Evolutionary conservation across 192 early-diverging fungal species (phyloP).

Genomic region (Rhizoclosmatium globosum): DNA sequence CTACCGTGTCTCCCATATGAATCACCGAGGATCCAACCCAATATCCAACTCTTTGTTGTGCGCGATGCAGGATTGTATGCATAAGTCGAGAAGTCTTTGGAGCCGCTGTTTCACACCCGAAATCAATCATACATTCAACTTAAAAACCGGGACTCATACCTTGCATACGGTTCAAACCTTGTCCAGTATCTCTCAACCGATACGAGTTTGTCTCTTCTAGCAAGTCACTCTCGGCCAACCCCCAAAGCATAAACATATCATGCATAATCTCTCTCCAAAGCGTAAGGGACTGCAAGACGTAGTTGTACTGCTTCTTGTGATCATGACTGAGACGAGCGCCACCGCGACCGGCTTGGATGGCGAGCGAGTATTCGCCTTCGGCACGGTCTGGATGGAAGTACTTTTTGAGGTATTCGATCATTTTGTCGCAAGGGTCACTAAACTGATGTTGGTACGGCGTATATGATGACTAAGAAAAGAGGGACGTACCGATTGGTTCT

Average conservation of each 20-base stretch:
- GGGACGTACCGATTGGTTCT: slow-evolving; percentile 52
- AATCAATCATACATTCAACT: not conserved
- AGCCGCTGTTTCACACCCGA: slow-evolving; percentile 63
- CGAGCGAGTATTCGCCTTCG: slow-evolving; percentile 76
- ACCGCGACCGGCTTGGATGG: slow-evolving; percentile 81
- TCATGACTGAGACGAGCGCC: slow-evolving; percentile 92
- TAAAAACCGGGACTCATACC: slow-evolving; percentile 34
- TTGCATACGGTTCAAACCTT: slow-evolving; percentile 96
- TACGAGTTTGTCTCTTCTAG: slow-evolving; percentile 79
- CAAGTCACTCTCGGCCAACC: slow-evolving; percentile 87
- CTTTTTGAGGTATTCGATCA: slow-evolving; percentile 77
- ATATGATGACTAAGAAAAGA: slow-evolving; percentile 54
- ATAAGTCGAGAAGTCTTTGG: slow-evolving; percentile 84
- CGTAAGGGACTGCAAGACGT: slow-evolving; percentile 91
- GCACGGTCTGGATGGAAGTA: slow-evolving; percentile 72
- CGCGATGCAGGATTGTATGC: slow-evolving; percentile 89
- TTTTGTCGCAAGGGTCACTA: slow-evolving; percentile 94
- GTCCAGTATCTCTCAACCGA: slow-evolving; percentile 94
- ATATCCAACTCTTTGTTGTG: slow-evolving; percentile 79
- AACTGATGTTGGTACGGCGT: not conserved
- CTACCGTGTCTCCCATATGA: slow-evolving; percentile 90
- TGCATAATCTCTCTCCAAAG: slow-evolving; percentile 96
- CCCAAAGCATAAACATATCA: slow-evolving; percentile 88
- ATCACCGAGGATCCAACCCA: slow-evolving; percentile 98
- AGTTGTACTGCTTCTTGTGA: slow-evolving; percentile 92